phyloP scores from a whole-genome alignment of 2,329 filamentous ascomycete genomes.

The Verticillium klebahnii region DNA sequence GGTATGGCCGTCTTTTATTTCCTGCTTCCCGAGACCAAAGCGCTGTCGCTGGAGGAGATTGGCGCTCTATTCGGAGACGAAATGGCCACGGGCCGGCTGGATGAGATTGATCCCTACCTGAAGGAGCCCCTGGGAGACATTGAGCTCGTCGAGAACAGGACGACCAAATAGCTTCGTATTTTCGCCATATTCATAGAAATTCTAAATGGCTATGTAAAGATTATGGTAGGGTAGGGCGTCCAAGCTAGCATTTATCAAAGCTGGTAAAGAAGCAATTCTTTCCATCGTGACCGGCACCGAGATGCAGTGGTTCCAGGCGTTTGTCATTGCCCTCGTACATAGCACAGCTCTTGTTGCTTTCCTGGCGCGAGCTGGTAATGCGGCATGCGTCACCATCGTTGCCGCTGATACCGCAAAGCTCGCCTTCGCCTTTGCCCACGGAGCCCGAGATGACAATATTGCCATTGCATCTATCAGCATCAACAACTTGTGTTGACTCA shows the following conservation, averaged over 20 bases:
- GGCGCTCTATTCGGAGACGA: no score
- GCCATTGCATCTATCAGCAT: neutral
- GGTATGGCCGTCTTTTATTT: neutral
- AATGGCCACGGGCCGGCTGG: no score
- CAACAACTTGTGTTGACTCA: no score
- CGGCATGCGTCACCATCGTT: conserved; percentile 24
- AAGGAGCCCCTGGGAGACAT: no score
- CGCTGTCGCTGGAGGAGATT: no score
- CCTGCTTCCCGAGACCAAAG: no score
- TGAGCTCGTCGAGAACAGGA: no score
- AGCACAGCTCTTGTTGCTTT: conserved; percentile 9
- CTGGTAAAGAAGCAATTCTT: conserved; percentile 6
- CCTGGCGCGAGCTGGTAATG: conserved; percentile 14
- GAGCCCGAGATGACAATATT: conserved; percentile 39
- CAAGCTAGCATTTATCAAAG: conserved; percentile 2
- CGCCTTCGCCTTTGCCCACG: conserved; percentile 27
- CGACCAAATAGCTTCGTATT: no score
- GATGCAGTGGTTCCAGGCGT: conserved; percentile 7
- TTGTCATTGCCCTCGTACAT: conserved; percentile 8
- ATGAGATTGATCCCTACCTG: no score
- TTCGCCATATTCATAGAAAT: no score
- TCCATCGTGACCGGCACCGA: conserved; percentile 9
- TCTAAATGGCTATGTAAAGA: neutral
- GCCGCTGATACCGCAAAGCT: conserved; percentile 34
- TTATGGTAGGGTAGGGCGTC: neutral